Conservation (phyloP, 2,329 filamentous ascomycete species). For the Trichoderma koningiopsis region DNA sequence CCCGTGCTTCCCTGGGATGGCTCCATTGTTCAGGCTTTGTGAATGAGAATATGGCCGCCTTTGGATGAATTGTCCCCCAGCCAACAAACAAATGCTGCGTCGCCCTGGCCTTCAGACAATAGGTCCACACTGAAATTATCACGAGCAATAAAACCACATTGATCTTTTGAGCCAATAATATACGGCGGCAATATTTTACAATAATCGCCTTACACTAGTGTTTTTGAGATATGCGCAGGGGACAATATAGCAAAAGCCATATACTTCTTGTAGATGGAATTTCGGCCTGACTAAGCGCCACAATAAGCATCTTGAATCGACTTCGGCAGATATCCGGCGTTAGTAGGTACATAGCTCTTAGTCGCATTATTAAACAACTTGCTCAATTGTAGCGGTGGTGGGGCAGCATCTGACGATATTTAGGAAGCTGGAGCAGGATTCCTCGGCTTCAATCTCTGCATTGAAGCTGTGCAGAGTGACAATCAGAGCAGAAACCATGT, state of each 20-base stretch:
- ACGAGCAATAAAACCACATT: background rate
- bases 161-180: background rate
- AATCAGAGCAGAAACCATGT: slow-evolving; percentile 39
- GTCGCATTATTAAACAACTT: slow-evolving; percentile 12
- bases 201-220: background rate
- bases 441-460: background rate
- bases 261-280: background rate
- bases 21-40: slow-evolving; percentile 33
- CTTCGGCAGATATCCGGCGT: slow-evolving; percentile 13
- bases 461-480: background rate
- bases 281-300: slow-evolving; percentile 16
- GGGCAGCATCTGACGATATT: slow-evolving; percentile 24
- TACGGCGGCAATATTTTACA: background rate
- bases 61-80: background rate
- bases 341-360: background rate
- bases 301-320: background rate
- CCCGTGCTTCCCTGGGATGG: slow-evolving; percentile 31
- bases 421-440: background rate
- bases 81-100: background rate
- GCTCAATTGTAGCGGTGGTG: slow-evolving; percentile 10
- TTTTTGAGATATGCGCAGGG: background rate
- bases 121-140: background rate
- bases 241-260: background rate
- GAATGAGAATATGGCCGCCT: background rate
- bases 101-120: background rate